These are phyloP conservation scores for Colletotrichum limetticola DNA, from an alignment of 2,329 filamentous ascomycete species.

Conservation along the genomic window DNA sequence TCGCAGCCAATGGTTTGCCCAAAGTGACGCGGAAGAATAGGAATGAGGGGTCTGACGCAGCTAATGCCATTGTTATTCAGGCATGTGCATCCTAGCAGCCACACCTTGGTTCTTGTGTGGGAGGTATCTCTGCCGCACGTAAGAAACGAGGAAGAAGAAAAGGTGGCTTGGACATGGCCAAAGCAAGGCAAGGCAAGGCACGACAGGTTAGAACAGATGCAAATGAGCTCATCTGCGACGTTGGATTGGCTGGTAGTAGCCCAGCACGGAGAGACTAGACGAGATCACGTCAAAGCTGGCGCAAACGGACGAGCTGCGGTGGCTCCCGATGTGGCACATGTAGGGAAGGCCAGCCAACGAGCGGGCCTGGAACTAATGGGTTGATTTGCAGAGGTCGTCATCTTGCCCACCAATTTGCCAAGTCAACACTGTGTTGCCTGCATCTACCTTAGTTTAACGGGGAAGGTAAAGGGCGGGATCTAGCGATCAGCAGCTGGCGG, in stretches of 20 bases:
- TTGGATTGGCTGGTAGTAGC: background rate
- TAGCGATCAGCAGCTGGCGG: conserved; percentile 15
- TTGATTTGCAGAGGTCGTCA: conserved; percentile 16
- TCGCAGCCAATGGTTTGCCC: background rate
- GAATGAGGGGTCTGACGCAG: background rate
- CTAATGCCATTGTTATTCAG: background rate
- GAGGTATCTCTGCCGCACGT: background rate
- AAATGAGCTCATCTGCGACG: background rate
- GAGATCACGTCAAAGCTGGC: conserved; percentile 26
- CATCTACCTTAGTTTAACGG: background rate
- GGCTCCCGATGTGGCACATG: conserved; percentile 10
- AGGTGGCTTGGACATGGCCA: conserved; percentile 1
- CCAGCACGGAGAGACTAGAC: background rate
- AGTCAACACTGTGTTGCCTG: conserved; percentile 11
- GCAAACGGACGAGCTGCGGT: conserved; percentile 17
- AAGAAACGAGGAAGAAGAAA: background rate
- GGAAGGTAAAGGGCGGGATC: conserved; percentile 8
- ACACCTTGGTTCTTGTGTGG: background rate
- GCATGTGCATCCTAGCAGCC: background rate
- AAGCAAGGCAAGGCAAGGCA: conserved; percentile 26
- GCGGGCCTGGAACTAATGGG: background rate
- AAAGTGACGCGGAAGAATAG: background rate
- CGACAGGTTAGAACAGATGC: background rate
- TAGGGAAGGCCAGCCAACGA: conserved; percentile 8
- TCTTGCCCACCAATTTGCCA: conserved; percentile 25